phyloP scores from a whole-genome alignment of 495 filamentous ascomycete genomes.

The Thermochaetoides thermophila region DNA sequence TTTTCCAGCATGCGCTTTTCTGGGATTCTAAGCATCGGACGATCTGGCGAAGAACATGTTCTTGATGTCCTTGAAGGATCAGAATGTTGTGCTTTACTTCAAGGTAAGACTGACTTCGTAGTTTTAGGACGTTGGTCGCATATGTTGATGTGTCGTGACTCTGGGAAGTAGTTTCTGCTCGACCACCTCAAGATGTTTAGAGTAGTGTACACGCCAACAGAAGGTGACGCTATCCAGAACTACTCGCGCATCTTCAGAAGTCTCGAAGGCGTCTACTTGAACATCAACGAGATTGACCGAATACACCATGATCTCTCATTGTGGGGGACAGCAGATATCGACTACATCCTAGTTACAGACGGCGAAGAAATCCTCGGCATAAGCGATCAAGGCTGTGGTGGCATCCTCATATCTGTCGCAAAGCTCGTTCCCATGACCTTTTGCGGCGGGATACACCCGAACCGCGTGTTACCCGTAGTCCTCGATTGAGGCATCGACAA shows the following conservation, averaged over 20 bases:
- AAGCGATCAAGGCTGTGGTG: conserved; percentile 83
- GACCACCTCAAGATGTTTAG: conserved; percentile 64
- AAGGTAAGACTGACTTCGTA: conserved; percentile 36
- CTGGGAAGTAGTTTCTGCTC: conserved; percentile 21
- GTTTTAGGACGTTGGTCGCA: neutral
- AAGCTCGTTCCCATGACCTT: conserved; percentile 72
- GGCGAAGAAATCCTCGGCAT: conserved; percentile 67
- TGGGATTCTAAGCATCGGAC: no score
- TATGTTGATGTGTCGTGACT: neutral
- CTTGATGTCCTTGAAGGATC: conserved; percentile 71
- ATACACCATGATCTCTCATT: conserved; percentile 48
- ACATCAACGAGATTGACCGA: conserved; percentile 39
- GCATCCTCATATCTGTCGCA: conserved; percentile 69
- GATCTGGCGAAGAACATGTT: conserved; percentile 73
- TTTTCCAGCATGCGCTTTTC: no score
- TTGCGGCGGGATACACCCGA: conserved; percentile 74
- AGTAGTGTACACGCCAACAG: conserved; percentile 80
- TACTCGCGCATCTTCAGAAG: conserved; percentile 65
- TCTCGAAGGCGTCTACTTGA: conserved; percentile 54
- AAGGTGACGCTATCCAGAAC: conserved; percentile 81
- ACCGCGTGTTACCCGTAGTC: conserved; percentile 64
- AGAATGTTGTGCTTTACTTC: conserved; percentile 70
- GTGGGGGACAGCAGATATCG: conserved; percentile 56
- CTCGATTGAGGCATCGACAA: conserved; percentile 87
- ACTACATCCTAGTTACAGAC: conserved; percentile 75